Evolutionary conservation across 2,329 filamentous ascomycete species (phyloP), one percentile per base, ranked within the genome.

Genomic region (Golovinomyces cichoracearum): DNA sequence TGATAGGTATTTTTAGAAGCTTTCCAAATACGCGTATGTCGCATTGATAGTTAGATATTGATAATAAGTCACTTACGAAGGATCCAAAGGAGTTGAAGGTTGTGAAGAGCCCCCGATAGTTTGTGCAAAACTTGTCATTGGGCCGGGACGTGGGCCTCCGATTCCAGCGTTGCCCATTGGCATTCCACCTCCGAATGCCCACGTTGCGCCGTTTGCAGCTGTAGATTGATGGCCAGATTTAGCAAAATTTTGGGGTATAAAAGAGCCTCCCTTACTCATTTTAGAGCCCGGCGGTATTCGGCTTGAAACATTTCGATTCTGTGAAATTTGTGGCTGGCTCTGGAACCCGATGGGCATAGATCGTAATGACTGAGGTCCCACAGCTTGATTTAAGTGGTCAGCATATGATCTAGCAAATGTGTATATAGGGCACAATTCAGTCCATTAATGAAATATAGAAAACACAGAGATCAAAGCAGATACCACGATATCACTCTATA

Each of bases 211-310:
- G 50, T 60, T 62, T 48, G 54, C 54, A 53, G 56, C 59, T 62
- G 54, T 70, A 53, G 48, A 27, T 53, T 47, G 48, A 29, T 48
- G 10, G 38, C 37, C 42, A n/a, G 15, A 19, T 17, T 37, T 37
- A 17, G 21, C 33, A 26, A 23, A 10, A 5, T 35, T 13, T 19
- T 22, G 26, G 13, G 2, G 17, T 13, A 23, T 19, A 25, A 31
- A n/a, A 23, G 15, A 38, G 48, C 31, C 46, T 49, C 9, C 57
- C 66, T 61, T 68, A 78, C 75, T 71, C 68, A 77, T 63, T 63
- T 79, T 79, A 49, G 74, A 74, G 56, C 75, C 76, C 49, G 73
- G 73, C 50, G 73, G 74, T 69, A 79, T 66, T 58, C 75, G 69
- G 61, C 62, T 72, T 48, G 74, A 68, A 38, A 70, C 69, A 53